A percentile compares a stretch with the other conserved stretches of the same genome.
phyloP scores from a whole-genome alignment of 2,329 filamentous ascomycete species.

The Calonectria multiphialidica region DNA sequence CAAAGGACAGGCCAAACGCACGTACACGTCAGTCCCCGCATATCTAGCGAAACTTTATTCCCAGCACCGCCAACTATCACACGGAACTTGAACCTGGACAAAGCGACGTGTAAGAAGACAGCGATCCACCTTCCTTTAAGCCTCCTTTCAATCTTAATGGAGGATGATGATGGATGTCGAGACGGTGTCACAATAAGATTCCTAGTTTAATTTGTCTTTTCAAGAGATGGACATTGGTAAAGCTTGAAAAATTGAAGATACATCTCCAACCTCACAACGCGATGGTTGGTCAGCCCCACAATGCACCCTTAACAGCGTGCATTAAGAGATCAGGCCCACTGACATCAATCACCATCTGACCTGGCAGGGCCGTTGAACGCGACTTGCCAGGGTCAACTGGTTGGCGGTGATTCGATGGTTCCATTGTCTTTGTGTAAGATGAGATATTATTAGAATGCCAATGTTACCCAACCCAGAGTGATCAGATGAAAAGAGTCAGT shows the following conservation, averaged over 20 bases:
- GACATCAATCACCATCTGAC: background rate
- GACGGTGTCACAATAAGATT: too few relatives aligned
- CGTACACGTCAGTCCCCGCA: background rate
- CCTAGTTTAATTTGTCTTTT: too few relatives aligned
- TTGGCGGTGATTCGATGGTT: background rate
- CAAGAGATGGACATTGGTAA: too few relatives aligned
- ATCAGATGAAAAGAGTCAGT: background rate
- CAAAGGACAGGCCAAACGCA: background rate
- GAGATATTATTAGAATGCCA: background rate
- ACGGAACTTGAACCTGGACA: background rate
- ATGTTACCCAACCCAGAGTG: too few relatives aligned
- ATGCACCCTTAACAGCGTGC: background rate
- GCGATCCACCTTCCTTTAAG: too few relatives aligned
- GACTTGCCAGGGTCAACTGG: background rate
- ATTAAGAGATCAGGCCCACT: background rate
- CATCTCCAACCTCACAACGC: background rate
- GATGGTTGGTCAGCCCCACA: background rate
- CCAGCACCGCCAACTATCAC: background rate
- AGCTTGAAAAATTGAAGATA: too few relatives aligned
- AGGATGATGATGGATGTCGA: background rate
- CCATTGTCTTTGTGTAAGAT: background rate
- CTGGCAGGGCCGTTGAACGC: background rate
- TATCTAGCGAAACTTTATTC: background rate
- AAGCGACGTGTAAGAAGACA: too few relatives aligned
- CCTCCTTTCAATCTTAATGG: too few relatives aligned